These are phyloP conservation scores for Aspergillus amoenus DNA, from an alignment of 2,329 filamentous ascomycete genomes.

Conservation along the genomic window DNA sequence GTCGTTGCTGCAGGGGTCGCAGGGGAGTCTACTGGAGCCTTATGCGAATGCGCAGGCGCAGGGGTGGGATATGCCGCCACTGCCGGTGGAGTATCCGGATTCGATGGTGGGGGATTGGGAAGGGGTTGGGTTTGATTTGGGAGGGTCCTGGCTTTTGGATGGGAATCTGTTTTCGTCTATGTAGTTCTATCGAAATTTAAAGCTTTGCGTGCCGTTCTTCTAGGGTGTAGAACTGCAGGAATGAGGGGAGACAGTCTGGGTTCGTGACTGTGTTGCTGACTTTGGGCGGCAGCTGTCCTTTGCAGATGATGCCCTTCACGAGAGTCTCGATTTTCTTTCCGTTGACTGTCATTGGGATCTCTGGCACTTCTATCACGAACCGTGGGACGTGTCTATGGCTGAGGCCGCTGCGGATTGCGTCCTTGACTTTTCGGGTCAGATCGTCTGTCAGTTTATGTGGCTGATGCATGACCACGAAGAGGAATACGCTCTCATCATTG, in stretches of 20 bases:
- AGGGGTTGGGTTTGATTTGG: background rate
- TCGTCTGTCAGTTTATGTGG: conserved; percentile 55
- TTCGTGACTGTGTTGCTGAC: background rate
- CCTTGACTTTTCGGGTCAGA: conserved; percentile 61
- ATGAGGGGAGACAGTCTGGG: background rate
- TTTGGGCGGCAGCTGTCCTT: background rate
- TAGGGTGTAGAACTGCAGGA: background rate
- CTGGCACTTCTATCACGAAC: conserved; percentile 78
- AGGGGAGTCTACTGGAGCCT: background rate
- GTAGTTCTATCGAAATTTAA: background rate
- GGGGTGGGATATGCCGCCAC: background rate
- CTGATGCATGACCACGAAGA: conserved; percentile 61
- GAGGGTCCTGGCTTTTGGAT: background rate
- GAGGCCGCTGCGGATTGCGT: conserved; percentile 63
- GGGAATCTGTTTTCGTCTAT: background rate
- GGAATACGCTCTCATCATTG: conserved; percentile 57
- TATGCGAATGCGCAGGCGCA: background rate
- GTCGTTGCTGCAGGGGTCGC: background rate
- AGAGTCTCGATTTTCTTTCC: background rate
- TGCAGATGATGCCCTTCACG: background rate
- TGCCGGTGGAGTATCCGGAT: background rate
- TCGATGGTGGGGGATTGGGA: background rate
- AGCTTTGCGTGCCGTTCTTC: too few species aligned
- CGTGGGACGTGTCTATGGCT: conserved; percentile 74
- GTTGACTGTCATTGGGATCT: conserved; percentile 64